A percentile compares a stretch with the other conserved stretches of the same genome.
Evolutionary conservation across 2,329 filamentous ascomycete species (phyloP).

Genomic region (Eurotiales sp.): DNA sequence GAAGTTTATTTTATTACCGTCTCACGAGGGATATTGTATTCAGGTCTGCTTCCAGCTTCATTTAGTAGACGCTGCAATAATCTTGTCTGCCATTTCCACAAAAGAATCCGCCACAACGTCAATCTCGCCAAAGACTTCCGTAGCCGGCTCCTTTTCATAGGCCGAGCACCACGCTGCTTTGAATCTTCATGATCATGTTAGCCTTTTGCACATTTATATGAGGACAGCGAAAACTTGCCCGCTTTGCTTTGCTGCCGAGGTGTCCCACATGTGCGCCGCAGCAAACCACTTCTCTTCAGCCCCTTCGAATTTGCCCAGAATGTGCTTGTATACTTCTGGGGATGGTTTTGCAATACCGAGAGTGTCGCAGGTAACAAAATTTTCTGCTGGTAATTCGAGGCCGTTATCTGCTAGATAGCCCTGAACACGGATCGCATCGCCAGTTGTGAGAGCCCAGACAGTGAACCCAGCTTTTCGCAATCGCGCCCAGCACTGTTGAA

Average conservation of each 20-base stretch:
- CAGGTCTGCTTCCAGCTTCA: not conserved
- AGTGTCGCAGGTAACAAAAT: constrained; percentile 51
- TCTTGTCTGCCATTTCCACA: constrained; percentile 45
- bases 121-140: constrained; percentile 51
- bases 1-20: no score
- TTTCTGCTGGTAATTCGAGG: constrained; percentile 49
- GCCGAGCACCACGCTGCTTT: constrained; percentile 53
- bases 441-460: constrained; percentile 54
- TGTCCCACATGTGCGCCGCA: constrained; percentile 60
- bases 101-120: constrained; percentile 49
- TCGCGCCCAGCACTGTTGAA: constrained; percentile 36
- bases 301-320: constrained; percentile 39
- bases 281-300: constrained; percentile 52
- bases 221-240: constrained; percentile 24
- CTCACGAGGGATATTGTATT: no score
- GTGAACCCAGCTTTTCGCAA: constrained; percentile 48
- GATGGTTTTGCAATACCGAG: constrained; percentile 50
- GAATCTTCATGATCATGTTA: constrained; percentile 26
- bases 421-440: constrained; percentile 47
- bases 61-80: not conserved
- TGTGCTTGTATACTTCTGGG: constrained; percentile 43
- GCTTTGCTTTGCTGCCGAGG: constrained; percentile 48
- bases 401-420: constrained; percentile 51
- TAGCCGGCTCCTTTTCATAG: constrained; percentile 50
- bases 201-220: not conserved